A percentile compares a stretch with the other conserved stretches of the same genome.
Evolutionary conservation across 768 basidiomycete species (phyloP).

Genomic region (Cystoderma amianthinum): DNA sequence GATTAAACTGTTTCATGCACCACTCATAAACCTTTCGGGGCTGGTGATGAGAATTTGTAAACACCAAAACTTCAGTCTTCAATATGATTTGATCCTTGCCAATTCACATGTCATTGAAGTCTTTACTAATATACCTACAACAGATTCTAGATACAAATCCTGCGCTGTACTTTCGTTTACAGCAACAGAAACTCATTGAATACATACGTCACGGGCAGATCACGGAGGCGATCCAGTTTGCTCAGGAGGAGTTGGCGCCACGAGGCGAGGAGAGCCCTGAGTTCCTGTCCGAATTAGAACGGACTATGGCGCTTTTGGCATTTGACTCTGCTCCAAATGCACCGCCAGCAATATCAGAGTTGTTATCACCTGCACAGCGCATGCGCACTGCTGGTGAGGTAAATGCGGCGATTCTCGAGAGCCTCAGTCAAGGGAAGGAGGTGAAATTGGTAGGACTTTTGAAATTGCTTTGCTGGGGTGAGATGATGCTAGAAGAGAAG

Average conservation of each 20-base stretch:
- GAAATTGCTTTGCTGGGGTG: constrained; percentile 85
- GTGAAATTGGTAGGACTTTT: constrained; percentile 82
- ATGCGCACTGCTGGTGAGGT: constrained; percentile 94
- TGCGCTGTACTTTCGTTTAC: constrained; percentile 88
- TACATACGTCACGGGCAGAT: constrained; percentile 80
- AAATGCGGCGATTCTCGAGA: constrained; percentile 92
- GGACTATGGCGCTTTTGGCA: constrained; percentile 89
- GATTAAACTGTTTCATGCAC: constrained; percentile 98
- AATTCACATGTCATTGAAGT: constrained; percentile 7
- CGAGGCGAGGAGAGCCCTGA: constrained; percentile 93
- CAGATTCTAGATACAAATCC: constrained; percentile 98
- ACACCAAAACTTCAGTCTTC: constrained; percentile 92
- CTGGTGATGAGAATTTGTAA: constrained; percentile 74
- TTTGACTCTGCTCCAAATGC: constrained; percentile 60
- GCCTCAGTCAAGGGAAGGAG: constrained; percentile 86
- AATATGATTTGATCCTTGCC: constrained; percentile 62
- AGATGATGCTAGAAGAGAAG: constrained; percentile 67
- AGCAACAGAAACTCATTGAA: constrained; percentile 95
- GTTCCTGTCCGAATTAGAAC: constrained; percentile 86
- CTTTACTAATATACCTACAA: constrained; percentile 15
- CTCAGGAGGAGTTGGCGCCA: constrained; percentile 89
- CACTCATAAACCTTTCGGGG: constrained; percentile 82
- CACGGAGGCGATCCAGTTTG: constrained; percentile 79
- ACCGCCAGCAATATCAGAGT: constrained; percentile 65
- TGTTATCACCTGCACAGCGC: constrained; percentile 82